Evolutionary conservation across 225 moss, liverwort and hornwort species (phyloP).

Genomic region (Marchantia paleacea): DNA sequence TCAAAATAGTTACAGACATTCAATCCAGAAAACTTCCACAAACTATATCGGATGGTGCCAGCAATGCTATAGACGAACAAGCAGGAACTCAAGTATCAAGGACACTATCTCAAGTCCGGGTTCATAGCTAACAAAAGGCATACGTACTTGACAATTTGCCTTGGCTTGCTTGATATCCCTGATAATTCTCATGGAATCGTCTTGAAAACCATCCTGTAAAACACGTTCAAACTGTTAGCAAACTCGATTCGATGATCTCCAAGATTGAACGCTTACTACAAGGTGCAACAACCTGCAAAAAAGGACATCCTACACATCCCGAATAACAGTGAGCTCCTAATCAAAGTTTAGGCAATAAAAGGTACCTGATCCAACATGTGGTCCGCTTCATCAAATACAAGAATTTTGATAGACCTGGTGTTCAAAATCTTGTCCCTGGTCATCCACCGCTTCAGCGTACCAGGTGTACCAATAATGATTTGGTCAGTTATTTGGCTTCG

Average conservation of each 20-base stretch:
- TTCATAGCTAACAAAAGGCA: neutral
- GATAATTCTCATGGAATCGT: constrained; percentile 78
- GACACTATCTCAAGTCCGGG: neutral
- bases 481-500: constrained; percentile 77
- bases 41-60: neutral
- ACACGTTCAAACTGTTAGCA: neutral
- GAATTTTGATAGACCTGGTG: constrained; percentile 66
- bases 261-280: neutral
- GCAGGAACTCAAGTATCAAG: neutral
- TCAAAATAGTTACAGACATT: neutral
- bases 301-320: neutral
- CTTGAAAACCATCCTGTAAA: constrained; percentile 93
- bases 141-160: constrained; percentile 67
- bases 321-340: neutral
- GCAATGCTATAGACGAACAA: neutral
- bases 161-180: constrained; percentile 57
- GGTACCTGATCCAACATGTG: constrained; percentile 97
- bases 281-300: neutral
- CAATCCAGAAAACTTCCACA: neutral
- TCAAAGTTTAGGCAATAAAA: neutral
- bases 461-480: constrained; percentile 89
- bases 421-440: constrained; percentile 70
- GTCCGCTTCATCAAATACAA: constrained; percentile 98
- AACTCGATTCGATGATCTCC: neutral
- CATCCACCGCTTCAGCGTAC: constrained; percentile 95